Percentiles rank a stretch among this genome's conserved stretches.
These are phyloP conservation scores for Solanum hybrid DNA, from an alignment of 305 asterid genomes.

Conservation along the genomic window DNA sequence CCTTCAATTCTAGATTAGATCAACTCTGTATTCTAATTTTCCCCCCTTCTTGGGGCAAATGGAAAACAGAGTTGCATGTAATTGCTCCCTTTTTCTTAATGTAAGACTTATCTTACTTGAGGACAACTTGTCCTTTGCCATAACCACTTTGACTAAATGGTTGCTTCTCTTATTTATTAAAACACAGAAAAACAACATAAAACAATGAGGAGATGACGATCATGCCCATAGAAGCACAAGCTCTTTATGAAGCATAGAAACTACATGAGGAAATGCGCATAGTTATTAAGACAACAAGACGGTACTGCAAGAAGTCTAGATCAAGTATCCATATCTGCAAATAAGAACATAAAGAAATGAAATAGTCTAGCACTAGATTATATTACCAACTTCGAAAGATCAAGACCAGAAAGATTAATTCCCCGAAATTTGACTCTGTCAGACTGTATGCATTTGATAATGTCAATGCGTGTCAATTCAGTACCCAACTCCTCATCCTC, in stretches of 20 bases:
- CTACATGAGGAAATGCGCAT: not conserved
- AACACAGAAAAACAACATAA: not conserved
- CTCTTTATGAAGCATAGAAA: not conserved
- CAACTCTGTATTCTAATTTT: not conserved
- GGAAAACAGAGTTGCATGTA: not conserved
- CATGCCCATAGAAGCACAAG: not conserved
- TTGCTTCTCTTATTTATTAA: not conserved
- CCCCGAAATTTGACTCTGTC: constrained; percentile 90
- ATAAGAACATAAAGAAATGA: not conserved
- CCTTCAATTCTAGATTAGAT: not conserved
- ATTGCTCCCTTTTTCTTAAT: not conserved
- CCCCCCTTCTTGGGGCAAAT: not conserved
- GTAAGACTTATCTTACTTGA: not conserved
- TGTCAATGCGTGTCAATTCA: constrained; percentile 82
- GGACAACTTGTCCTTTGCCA: not conserved
- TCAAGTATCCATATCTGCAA: not conserved
- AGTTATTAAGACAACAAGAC: not conserved
- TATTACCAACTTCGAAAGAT: constrained; percentile 84
- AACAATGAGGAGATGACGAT: not conserved
- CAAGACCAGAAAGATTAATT: constrained; percentile 84
- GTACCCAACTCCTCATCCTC: constrained; percentile 73
- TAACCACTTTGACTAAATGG: not conserved
- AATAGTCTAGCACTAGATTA: constrained; percentile 4
- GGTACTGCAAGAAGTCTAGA: not conserved
- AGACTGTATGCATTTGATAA: constrained; percentile 90